These are phyloP conservation scores for Leptographium procerum DNA, from an alignment of 2,329 filamentous ascomycete genomes.

Conservation along the genomic window DNA sequence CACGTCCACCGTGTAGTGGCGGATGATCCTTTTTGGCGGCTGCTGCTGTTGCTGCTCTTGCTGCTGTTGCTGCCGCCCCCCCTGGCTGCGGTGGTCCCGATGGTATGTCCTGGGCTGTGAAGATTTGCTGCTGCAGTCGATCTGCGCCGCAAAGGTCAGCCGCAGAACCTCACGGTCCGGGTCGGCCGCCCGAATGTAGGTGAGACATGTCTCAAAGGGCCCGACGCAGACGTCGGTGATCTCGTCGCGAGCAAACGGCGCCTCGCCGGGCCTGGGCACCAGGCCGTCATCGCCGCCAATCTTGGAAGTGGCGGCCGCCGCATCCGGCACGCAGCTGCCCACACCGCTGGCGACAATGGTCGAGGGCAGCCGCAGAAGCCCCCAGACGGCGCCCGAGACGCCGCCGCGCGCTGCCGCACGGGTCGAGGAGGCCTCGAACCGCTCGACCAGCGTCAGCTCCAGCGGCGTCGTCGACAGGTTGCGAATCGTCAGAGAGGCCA, in stretches of 20 bases:
- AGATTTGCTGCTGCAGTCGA: slow-evolving; percentile 13
- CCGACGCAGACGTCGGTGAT: slow-evolving; percentile 47
- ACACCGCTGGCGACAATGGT: slow-evolving; percentile 15
- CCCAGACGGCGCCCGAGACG: slow-evolving; percentile 19
- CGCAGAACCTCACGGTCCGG: slow-evolving; percentile 55
- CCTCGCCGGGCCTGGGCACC: background rate
- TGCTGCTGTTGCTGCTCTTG: too few species aligned
- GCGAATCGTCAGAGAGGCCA: slow-evolving; percentile 58
- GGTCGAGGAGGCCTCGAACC: slow-evolving; percentile 44
- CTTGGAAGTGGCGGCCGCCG: background rate
- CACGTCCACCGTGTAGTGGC: slow-evolving; percentile 58
- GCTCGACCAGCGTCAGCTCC: slow-evolving; percentile 60
- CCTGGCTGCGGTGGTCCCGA: too few species aligned
- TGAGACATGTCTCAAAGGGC: slow-evolving; percentile 55
- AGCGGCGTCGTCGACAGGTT: slow-evolving; percentile 70
- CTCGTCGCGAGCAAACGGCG: slow-evolving; percentile 36
- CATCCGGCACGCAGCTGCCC: background rate
- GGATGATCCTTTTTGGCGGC: background rate
- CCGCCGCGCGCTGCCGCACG: slow-evolving; percentile 8
- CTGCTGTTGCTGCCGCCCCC: background rate
- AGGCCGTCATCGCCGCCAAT: background rate
- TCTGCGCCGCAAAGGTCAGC: slow-evolving; percentile 52
- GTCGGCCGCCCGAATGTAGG: slow-evolving; percentile 49
- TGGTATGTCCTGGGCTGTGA: too few species aligned
- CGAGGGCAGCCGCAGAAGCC: slow-evolving; percentile 1